These are phyloP conservation scores for Streptanthus diversifolius DNA, from an alignment of 345 rosid genomes.

Conservation along the genomic window DNA sequence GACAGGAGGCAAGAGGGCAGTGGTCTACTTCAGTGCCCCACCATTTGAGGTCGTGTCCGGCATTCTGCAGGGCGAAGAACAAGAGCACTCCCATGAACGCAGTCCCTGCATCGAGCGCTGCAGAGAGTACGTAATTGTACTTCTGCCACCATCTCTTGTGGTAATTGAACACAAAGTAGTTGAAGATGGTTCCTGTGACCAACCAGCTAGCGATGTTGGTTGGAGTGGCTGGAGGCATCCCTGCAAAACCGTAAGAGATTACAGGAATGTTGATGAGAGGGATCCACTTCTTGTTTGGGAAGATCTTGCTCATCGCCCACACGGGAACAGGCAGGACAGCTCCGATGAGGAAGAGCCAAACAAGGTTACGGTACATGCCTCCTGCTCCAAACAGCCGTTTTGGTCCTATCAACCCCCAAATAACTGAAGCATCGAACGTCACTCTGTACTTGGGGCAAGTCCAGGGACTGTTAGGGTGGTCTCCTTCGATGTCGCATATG, in stretches of 20 bases:
- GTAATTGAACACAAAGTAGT: slow-evolving; percentile 85
- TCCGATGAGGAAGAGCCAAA: slow-evolving; percentile 93
- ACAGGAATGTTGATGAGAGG: slow-evolving; percentile 93
- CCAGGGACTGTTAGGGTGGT: slow-evolving; percentile 92
- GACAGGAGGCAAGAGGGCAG: slow-evolving; percentile 87
- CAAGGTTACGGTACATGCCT: slow-evolving; percentile 86
- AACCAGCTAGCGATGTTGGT: slow-evolving; percentile 99
- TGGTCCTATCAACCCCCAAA: slow-evolving; percentile 97
- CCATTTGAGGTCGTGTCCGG: slow-evolving; percentile 59
- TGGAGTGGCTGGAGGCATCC: slow-evolving; percentile 99
- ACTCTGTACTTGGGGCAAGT: slow-evolving; percentile 97
- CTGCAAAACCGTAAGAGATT: slow-evolving; percentile 93
- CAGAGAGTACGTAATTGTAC: slow-evolving; percentile 92
- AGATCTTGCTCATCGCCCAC: slow-evolving; percentile 79
- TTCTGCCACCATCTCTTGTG: slow-evolving; percentile 98
- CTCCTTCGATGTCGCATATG: slow-evolving; percentile 70
- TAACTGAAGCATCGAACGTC: slow-evolving; percentile 94
- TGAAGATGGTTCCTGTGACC: slow-evolving; percentile 82
- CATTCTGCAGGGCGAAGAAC: slow-evolving; percentile 88
- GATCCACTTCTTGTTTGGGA: slow-evolving; percentile 93
- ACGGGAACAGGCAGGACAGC: slow-evolving; percentile 90
- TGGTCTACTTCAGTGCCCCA: slow-evolving; percentile 92
- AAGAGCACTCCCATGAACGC: slow-evolving; percentile 95
- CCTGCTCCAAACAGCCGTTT: slow-evolving; percentile 80
- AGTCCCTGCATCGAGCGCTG: slow-evolving; percentile 95